A percentile compares a stretch with the other conserved stretches of the same genome.
Conservation (phyloP, 805 yeast genomes). For the Zygoascus flipseniorum region DNA sequence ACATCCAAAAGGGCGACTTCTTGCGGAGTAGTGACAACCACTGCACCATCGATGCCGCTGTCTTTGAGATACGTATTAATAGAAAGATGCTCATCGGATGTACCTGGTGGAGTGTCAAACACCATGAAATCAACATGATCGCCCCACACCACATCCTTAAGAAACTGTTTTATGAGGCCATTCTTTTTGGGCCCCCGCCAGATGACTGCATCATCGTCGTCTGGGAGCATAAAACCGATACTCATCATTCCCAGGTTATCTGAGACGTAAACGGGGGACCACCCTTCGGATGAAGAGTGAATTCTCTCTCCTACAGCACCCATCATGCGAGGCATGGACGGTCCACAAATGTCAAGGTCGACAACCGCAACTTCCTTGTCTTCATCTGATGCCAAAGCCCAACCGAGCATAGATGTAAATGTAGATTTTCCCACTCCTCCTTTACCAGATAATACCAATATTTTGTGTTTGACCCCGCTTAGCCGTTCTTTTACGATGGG, state of each 20-base stretch:
- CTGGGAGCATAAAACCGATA: conserved; percentile 90
- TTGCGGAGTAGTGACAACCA: conserved; percentile 94
- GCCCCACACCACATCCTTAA: conserved; percentile 96
- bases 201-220: conserved; percentile 84
- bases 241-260: conserved; percentile 95
- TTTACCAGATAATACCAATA: conserved; percentile 55
- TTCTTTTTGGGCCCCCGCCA: conserved; percentile 98
- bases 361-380: conserved; percentile 86
- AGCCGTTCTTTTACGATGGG: conserved; percentile 65
- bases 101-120: conserved; percentile 98
- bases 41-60: conserved; percentile 90
- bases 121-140: conserved; percentile 61
- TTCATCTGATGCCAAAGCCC: conserved; percentile 79
- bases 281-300: conserved; percentile 85
- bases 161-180: conserved; percentile 83
- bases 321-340: conserved; percentile 88
- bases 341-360: conserved; percentile 98
- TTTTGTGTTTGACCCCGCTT: conserved; percentile 60
- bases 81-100: conserved; percentile 92
- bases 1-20: conserved; percentile 94
- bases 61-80: conserved; percentile 83
- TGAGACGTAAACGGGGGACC: conserved; percentile 94
- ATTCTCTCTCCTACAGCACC: conserved; percentile 83
- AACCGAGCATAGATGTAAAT: conserved; percentile 88
- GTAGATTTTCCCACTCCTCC: conserved; percentile 98